These are phyloP conservation scores for Fonsecaea multimorphosa DNA, from an alignment of 2,329 filamentous ascomycete species.

Conservation along the genomic window DNA sequence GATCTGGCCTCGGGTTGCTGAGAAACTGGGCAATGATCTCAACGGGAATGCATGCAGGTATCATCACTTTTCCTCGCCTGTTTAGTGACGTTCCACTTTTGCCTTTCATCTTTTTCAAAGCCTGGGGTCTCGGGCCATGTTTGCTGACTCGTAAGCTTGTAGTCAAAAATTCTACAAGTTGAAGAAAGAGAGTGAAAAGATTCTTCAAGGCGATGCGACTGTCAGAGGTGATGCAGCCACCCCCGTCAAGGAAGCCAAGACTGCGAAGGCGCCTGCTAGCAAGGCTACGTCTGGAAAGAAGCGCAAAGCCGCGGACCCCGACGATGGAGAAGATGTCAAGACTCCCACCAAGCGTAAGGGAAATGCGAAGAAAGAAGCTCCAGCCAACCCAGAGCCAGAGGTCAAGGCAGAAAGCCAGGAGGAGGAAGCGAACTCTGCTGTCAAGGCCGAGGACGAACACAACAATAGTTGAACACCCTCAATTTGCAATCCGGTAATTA, in stretches of 20 bases:
- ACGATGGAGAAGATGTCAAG: slow-evolving; percentile 17
- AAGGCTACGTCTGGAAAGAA: slow-evolving; percentile 25
- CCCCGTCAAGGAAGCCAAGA: slow-evolving; percentile 13
- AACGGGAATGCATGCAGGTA: slow-evolving; percentile 38
- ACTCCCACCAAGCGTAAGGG: slow-evolving; percentile 10
- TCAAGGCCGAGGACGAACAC: background rate
- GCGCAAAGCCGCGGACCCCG: slow-evolving; percentile 11
- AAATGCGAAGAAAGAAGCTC: slow-evolving; percentile 17
- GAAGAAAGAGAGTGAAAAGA: slow-evolving; percentile 37
- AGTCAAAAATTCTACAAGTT: slow-evolving; percentile 41
- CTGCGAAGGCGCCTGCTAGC: slow-evolving; percentile 9
- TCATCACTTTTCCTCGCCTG: background rate
- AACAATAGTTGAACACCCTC: background rate
- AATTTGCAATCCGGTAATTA: background rate
- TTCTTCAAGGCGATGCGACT: slow-evolving; percentile 21
- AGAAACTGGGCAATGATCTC: slow-evolving; percentile 33
- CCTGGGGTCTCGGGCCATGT: background rate
- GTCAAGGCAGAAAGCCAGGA: slow-evolving; percentile 11
- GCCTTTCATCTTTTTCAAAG: background rate
- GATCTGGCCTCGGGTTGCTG: slow-evolving; percentile 38
- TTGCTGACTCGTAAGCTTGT: slow-evolving; percentile 24
- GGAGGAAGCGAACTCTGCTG: background rate
- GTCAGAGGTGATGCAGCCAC: background rate
- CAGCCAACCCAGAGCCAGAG: slow-evolving; percentile 5
- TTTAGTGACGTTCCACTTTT: background rate